Evolutionary conservation across 768 basidiomycete genomes (phyloP).

Genomic region (Mycena albidolilacea): DNA sequence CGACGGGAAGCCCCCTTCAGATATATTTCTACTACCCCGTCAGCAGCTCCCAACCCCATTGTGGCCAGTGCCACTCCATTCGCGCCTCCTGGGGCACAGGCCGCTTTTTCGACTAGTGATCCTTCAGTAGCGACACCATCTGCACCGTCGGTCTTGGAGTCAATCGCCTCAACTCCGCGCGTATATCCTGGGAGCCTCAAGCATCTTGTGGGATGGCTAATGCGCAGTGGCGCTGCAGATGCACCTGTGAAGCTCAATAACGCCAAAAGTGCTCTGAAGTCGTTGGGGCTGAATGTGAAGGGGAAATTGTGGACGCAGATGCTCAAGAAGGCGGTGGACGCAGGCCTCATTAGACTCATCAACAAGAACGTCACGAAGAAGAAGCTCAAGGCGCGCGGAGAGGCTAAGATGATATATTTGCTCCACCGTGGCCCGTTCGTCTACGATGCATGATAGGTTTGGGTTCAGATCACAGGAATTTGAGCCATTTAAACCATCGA

Average conservation of each 20-base stretch:
- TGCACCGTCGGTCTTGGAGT: background rate
- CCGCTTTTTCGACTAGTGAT: background rate
- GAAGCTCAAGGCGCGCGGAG: constrained; percentile 16
- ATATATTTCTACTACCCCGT: background rate
- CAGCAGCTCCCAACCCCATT: constrained; percentile 1
- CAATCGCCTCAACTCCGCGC: background rate
- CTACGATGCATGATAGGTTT: constrained; percentile 13
- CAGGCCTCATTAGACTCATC: constrained; percentile 15
- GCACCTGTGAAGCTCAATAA: constrained; percentile 10
- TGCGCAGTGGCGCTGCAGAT: constrained; percentile 12
- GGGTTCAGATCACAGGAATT: constrained; percentile 4
- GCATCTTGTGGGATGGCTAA: constrained; percentile 24
- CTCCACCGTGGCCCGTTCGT: constrained; percentile 19
- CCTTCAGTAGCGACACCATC: constrained; percentile 2
- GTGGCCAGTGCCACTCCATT: constrained; percentile 5
- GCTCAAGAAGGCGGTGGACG: constrained; percentile 15
- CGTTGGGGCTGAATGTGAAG: background rate
- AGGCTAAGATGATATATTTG: constrained; percentile 24
- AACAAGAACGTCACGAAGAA: constrained; percentile 13
- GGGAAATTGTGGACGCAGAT: constrained; percentile 10
- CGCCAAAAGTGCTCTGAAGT: background rate
- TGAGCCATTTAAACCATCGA: constrained; percentile 4
- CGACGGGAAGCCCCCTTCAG: background rate
- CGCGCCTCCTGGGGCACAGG: background rate
- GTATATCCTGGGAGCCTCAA: constrained; percentile 18